A percentile compares a stretch with the other conserved stretches of the same genome.
Evolutionary conservation across 768 basidiomycete genomes (phyloP).

Genomic region (Pleurotus eryngii): DNA sequence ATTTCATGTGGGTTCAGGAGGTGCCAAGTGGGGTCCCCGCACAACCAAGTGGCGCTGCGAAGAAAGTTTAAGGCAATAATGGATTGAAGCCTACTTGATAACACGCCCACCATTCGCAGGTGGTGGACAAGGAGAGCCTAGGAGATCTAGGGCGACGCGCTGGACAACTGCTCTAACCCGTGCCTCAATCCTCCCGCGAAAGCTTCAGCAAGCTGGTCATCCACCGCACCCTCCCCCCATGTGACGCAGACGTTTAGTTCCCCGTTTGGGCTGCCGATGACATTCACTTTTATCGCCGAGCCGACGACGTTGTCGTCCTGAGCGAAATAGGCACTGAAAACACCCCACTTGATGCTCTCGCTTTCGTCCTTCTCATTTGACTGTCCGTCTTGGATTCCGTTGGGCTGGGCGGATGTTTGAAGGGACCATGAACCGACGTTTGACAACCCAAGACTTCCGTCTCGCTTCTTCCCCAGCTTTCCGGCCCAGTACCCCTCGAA

Average conservation of each 20-base stretch:
- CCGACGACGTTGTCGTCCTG: slow-evolving; percentile 26
- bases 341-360: background rate
- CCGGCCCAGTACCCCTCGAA: slow-evolving; percentile 24
- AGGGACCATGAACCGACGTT: slow-evolving; percentile 26
- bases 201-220: slow-evolving; percentile 17
- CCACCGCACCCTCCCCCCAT: slow-evolving; percentile 22
- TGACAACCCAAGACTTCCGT: slow-evolving; percentile 30
- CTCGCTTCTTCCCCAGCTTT: slow-evolving; percentile 29
- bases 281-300: slow-evolving; percentile 25
- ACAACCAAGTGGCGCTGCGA: too few relatives aligned
- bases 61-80: too few relatives aligned
- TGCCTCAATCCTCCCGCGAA: slow-evolving; percentile 13
- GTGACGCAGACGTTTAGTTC: slow-evolving; percentile 22
- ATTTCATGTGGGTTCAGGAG: too few relatives aligned
- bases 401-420: background rate
- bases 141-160: too few relatives aligned
- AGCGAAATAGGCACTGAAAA: slow-evolving; percentile 17
- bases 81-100: too few relatives aligned
- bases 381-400: background rate
- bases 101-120: too few relatives aligned
- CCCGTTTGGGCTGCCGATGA: slow-evolving; percentile 22
- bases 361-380: slow-evolving; percentile 11
- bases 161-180: background rate
- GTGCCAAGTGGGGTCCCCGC: too few relatives aligned
- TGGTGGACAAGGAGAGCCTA: too few relatives aligned